Evolutionary conservation across 306 rosid species (phyloP).

Genomic region (Cucurbita ficifolia): DNA sequence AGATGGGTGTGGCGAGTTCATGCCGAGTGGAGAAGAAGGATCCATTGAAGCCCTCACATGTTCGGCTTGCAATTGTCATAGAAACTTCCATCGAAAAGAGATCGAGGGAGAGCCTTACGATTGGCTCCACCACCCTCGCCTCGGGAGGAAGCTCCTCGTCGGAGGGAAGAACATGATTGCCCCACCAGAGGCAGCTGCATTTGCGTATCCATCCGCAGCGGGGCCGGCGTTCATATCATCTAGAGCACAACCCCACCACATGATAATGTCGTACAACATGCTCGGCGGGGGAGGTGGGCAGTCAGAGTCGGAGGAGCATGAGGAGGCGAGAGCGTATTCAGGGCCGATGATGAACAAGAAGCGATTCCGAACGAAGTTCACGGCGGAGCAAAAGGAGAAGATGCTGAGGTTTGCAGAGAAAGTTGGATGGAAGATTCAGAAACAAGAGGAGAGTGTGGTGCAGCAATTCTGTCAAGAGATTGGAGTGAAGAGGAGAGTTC

Average conservation of each 20-base stretch:
- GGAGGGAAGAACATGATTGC: conserved; percentile 12
- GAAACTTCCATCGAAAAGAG: conserved; percentile 85
- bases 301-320: conserved; percentile 63
- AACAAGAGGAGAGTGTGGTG: conserved; percentile 16
- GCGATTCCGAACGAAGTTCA: conserved; percentile 23
- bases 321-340: conserved; percentile 12
- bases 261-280: conserved; percentile 63
- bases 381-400: conserved; percentile 19
- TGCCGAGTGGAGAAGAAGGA: conserved; percentile 80
- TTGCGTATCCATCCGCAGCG: conserved; percentile 31
- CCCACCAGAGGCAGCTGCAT: conserved; percentile 13
- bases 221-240: conserved; percentile 36
- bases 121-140: conserved; percentile 8
- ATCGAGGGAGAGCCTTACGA: conserved; percentile 25
- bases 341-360: conserved; percentile 4
- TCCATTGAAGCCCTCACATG: conserved; percentile 65
- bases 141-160: neutral
- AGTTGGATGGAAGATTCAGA: conserved; percentile 24
- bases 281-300: conserved; percentile 17
- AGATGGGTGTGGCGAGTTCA: conserved; percentile 90
- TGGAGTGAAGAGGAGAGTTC: conserved; percentile 23
- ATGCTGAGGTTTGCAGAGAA: conserved; percentile 21
- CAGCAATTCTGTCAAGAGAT: conserved; percentile 21
- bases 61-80: conserved; percentile 80
- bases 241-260: conserved; percentile 34